Base-by-base conservation (phyloP, 2,329 filamentous ascomycete genomes). In the Botrytis pseudocinerea region DNA sequence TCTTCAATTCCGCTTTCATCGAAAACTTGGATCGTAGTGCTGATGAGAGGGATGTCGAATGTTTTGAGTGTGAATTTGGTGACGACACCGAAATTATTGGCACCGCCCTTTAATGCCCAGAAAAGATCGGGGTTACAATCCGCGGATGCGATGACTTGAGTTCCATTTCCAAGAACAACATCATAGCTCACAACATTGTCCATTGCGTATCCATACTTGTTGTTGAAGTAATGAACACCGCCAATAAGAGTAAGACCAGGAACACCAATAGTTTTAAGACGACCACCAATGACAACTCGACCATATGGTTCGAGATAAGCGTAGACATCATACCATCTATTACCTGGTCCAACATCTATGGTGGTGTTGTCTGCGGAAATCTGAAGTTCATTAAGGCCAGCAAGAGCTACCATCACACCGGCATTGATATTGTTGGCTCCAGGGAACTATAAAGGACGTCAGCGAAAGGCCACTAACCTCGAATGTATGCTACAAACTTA, bases 21-120 rank as follows among this genome's bases (percentile, higher is more conserved):
- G 54, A 73, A 76, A 3, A 22, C n/a, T 38, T 75, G 71, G 25
- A 74, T 73, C 2, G 71, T 74, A 12, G 73, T 75, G 48, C 71
- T 76, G 70, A 76, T 64, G 22, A 62, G 44, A 12, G 73, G 72
- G 46, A 75, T 81, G 25, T 20, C 28, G 18, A 28, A 35, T 25
- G 72, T 69, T 74, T 84, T 80, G 14, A 88, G 78, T 22, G 84
- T 79, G 76, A 85, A 87, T 12, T 81, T 81, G 9, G 85, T 85
- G 20, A 87, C 83, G 73, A 87, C 82, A 59, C 87, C 88, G 74
- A 86, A 72, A 4, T 72, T 60, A 22, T 72, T 69, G 14, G 62
- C 51, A 32, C 88, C 88, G 8, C 88, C 88, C 69, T 85, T 85
- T 4, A 90, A 83, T 0, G 85, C 87, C 76, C 82, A 83, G 80